A percentile compares a stretch with the other conserved stretches of the same genome.
These are phyloP conservation scores for Musa acuminata DNA, from an alignment of 176 grass and related monocot genomes.

Conservation along the genomic window DNA sequence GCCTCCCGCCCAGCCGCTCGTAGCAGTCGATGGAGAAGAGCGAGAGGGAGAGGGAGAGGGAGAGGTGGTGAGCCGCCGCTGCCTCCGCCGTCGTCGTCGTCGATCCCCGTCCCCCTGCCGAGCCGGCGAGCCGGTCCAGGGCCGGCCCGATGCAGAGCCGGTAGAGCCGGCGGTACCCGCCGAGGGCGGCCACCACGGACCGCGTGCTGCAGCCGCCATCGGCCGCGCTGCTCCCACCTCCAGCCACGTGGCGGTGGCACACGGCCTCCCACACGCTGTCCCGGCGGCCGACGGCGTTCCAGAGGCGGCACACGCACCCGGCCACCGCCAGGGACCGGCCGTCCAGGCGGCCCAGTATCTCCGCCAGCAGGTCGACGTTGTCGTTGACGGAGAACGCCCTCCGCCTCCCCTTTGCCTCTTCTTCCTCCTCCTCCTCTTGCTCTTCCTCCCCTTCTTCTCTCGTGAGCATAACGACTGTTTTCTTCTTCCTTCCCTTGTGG, in stretches of 20 bases:
- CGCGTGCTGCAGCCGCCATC: constrained; percentile 23
- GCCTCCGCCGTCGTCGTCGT: neutral
- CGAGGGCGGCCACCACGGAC: constrained; percentile 77
- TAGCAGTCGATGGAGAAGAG: constrained; percentile 32
- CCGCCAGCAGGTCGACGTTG: constrained; percentile 70
- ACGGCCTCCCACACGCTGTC: constrained; percentile 86
- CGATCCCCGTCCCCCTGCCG: constrained; percentile 5
- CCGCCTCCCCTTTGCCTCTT: constrained; percentile 14
- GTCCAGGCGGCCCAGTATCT: constrained; percentile 74
- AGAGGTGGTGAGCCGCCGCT: neutral
- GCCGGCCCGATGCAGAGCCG: constrained; percentile 86
- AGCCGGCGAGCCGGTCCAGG: constrained; percentile 47
- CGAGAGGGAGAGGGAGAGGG: constrained; percentile 20
- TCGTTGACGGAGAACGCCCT: constrained; percentile 65
- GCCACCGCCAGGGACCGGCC: constrained; percentile 64
- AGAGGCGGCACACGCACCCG: constrained; percentile 61
- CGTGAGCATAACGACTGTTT: constrained; percentile 6
- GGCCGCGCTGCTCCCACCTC: neutral
- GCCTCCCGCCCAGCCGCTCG: constrained; percentile 17
- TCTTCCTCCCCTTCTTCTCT: neutral
- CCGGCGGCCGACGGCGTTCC: constrained; percentile 41
- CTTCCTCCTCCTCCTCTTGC: constrained; percentile 16
- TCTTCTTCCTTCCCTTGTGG: constrained; percentile 1
- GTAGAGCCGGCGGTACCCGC: constrained; percentile 86
- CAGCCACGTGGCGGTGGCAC: constrained; percentile 50